Evolutionary conservation across 352 stramenopile species (phyloP).

Genomic region (Globisporangium okanoganense): DNA sequence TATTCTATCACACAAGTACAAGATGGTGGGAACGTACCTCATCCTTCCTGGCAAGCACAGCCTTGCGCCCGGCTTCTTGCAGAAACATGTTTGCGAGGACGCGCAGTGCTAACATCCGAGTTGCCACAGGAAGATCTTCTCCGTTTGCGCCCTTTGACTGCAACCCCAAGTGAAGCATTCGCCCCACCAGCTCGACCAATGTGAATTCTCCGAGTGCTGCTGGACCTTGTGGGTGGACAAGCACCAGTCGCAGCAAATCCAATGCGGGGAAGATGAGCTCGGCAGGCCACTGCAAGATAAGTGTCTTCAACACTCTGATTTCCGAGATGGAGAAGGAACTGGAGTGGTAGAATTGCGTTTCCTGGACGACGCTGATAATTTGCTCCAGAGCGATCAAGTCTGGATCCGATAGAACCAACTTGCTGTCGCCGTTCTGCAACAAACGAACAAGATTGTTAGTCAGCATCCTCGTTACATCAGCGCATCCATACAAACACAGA

Average conservation of each 20-base stretch:
- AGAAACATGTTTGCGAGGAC: conserved; percentile 80
- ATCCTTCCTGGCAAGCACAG: conserved; percentile 46
- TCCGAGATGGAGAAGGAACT: conserved; percentile 70
- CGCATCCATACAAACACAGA: conserved; percentile 21
- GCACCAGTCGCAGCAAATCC: conserved; percentile 88
- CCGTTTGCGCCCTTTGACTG: conserved; percentile 19
- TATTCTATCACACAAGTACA: not conserved
- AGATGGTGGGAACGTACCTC: conserved; percentile 26
- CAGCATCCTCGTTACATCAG: conserved; percentile 43
- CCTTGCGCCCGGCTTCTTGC: conserved; percentile 38
- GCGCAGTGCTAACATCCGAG: conserved; percentile 67
- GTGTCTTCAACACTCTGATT: conserved; percentile 51
- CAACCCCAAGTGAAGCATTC: conserved; percentile 37
- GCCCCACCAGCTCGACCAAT: conserved; percentile 29
- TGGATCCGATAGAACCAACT: conserved; percentile 28
- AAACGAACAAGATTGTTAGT: conserved; percentile 1
- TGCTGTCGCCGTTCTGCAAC: conserved; percentile 4
- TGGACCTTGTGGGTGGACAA: conserved; percentile 86
- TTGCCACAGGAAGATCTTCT: conserved; percentile 49
- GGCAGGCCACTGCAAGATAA: conserved; percentile 68
- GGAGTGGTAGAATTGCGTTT: conserved; percentile 91
- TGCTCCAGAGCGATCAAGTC: conserved; percentile 62
- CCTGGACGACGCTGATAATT: conserved; percentile 61
- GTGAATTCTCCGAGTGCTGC: conserved; percentile 28
- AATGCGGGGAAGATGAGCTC: conserved; percentile 87